These are phyloP conservation scores for Phanerochaete sordida DNA, from an alignment of 768 basidiomycete species.

Conservation along the genomic window DNA sequence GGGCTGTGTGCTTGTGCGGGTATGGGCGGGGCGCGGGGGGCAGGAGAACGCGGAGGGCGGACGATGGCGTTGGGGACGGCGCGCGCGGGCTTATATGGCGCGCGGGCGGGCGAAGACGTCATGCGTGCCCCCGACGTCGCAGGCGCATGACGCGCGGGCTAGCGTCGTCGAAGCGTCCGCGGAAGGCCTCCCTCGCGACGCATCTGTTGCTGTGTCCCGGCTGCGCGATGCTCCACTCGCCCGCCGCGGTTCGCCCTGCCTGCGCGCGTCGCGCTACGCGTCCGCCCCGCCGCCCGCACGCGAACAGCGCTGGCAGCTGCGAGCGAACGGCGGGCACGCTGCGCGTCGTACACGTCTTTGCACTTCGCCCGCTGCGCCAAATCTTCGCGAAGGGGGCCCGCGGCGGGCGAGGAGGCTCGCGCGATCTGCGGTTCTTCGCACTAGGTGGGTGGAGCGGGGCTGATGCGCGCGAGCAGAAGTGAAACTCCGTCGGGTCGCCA, in stretches of 20 bases:
- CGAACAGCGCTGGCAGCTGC: too few species aligned
- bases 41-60: neutral
- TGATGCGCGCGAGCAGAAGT: neutral
- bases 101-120: neutral
- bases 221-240: neutral
- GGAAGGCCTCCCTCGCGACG: neutral
- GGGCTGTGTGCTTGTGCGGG: constrained; percentile 8
- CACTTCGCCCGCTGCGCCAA: too few species aligned
- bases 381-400: too few species aligned
- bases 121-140: neutral
- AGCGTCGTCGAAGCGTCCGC: neutral
- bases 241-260: neutral
- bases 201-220: neutral
- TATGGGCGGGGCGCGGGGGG: constrained; percentile 1
- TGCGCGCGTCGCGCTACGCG: too few species aligned
- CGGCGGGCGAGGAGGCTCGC: too few species aligned
- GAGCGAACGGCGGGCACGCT: too few species aligned
- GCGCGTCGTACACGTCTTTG: too few species aligned
- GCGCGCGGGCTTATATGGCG: neutral
- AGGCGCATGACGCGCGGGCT: neutral
- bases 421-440: too few species aligned
- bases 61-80: neutral
- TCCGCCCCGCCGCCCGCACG: too few species aligned
- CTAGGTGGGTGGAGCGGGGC: too few species aligned
- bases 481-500: neutral